Evolutionary conservation across 805 yeast species (phyloP).

Genomic region (Candida loeiensis): DNA sequence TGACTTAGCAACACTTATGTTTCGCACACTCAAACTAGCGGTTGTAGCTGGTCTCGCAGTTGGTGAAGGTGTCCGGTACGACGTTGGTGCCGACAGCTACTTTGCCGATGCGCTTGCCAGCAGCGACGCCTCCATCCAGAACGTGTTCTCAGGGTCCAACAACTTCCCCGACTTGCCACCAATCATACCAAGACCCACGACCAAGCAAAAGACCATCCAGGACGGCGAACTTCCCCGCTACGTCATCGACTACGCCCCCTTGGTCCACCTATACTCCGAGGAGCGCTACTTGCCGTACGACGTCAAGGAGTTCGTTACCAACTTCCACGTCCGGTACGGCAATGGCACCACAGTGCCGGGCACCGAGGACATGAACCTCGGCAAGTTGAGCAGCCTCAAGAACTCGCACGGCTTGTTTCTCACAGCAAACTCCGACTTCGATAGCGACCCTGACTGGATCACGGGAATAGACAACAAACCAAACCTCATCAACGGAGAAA

Average conservation of each 20-base stretch:
- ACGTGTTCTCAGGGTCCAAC: constrained; percentile 10
- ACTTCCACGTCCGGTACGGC: constrained; percentile 55
- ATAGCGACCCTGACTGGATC: constrained; percentile 73
- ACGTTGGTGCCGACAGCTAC: constrained; percentile 17
- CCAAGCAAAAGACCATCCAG: constrained; percentile 34
- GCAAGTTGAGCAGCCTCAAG: constrained; percentile 30
- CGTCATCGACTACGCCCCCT: constrained; percentile 65
- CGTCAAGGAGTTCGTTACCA: constrained; percentile 60
- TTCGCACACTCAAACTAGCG: not conserved
- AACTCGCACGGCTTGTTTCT: constrained; percentile 46
- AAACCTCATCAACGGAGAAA: constrained; percentile 63
- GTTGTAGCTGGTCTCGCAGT: not conserved
- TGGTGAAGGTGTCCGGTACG: not conserved
- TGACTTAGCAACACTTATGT: not conserved
- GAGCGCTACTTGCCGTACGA: constrained; percentile 85
- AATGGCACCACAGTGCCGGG: constrained; percentile 44
- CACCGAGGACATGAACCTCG: constrained; percentile 33
- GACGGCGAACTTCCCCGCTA: constrained; percentile 62
- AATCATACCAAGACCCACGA: constrained; percentile 29
- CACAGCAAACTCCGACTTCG: constrained; percentile 70
- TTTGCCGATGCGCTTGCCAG: constrained; percentile 12
- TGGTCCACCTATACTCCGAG: constrained; percentile 83
- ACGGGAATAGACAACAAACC: constrained; percentile 72
- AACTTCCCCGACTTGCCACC: constrained; percentile 33
- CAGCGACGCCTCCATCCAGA: not conserved